Conservation (phyloP, 2,329 filamentous ascomycete species). For the Aspergillus hiratsukae region DNA sequence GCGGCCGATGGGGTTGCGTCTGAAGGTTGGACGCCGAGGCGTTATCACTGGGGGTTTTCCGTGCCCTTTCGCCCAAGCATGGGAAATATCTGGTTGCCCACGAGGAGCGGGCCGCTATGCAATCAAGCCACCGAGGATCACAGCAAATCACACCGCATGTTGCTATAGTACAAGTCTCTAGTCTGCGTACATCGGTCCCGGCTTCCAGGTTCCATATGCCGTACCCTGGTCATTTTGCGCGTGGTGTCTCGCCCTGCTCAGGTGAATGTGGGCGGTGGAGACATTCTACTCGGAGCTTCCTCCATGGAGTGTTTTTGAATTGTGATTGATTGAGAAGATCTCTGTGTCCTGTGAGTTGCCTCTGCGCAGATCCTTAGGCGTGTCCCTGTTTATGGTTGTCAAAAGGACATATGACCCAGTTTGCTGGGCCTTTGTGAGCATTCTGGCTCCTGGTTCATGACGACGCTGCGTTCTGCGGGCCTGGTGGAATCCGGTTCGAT, state of each 20-base stretch:
- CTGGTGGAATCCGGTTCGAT: not conserved
- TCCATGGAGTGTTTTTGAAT: not conserved
- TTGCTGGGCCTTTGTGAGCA: not conserved
- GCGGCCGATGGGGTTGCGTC: no score
- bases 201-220: not conserved
- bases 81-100: no score
- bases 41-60: no score
- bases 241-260: not conserved
- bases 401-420: not conserved
- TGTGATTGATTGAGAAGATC: not conserved
- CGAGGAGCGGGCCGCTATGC: no score
- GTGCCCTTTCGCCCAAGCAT: no score
- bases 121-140: not conserved
- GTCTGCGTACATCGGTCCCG: not conserved
- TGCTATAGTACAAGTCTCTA: not conserved
- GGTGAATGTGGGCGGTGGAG: not conserved
- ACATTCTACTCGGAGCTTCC: not conserved
- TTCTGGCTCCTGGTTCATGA: not conserved
- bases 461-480: not conserved
- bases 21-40: no score
- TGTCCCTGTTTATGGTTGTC: not conserved
- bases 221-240: not conserved
- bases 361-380: not conserved
- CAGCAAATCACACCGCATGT: not conserved
- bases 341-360: no score